A percentile compares a stretch with the other conserved stretches of the same genome.
These are phyloP conservation scores for Aureobasidium mangrovei DNA, from an alignment of 2,329 filamentous ascomycete species.

Conservation along the genomic window DNA sequence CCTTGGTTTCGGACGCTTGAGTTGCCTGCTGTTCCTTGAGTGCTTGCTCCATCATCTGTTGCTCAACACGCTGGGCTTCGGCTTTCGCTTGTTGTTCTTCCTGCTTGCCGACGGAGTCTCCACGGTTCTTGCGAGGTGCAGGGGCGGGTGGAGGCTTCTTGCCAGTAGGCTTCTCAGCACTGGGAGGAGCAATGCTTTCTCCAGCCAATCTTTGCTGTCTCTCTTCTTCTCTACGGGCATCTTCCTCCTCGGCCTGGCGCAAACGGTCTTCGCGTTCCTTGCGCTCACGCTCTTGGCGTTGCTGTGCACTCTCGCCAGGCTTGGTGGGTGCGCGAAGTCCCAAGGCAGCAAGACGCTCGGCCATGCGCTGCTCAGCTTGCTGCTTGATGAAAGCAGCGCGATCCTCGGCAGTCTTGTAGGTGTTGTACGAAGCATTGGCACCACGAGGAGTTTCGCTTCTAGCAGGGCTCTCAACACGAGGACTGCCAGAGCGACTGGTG, in stretches of 20 bases:
- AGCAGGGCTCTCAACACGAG: constrained; percentile 26
- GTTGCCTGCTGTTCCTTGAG: constrained; percentile 62
- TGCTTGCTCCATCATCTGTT: constrained; percentile 43
- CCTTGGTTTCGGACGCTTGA: constrained; percentile 62
- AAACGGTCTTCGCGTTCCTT: constrained; percentile 80
- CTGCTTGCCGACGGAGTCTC: constrained; percentile 48
- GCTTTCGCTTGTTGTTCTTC: constrained; percentile 42
- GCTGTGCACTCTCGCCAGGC: constrained; percentile 64
- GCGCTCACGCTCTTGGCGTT: constrained; percentile 80
- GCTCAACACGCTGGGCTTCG: constrained; percentile 53
- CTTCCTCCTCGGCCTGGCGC: constrained; percentile 86
- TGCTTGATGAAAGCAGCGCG: constrained; percentile 94
- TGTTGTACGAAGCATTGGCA: constrained; percentile 50
- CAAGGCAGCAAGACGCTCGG: constrained; percentile 84
- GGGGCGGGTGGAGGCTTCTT: constrained; percentile 57
- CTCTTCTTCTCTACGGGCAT: constrained; percentile 78
- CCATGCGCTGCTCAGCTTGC: constrained; percentile 94
- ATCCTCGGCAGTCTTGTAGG: constrained; percentile 87
- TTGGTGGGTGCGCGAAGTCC: constrained; percentile 80
- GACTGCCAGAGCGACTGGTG: constrained; percentile 23
- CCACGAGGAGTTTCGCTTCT: constrained; percentile 16
- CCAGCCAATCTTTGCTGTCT: constrained; percentile 74
- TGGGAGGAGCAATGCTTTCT: constrained; percentile 58
- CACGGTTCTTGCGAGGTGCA: constrained; percentile 56
- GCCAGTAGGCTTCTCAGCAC: constrained; percentile 31